Evolutionary conservation across 495 filamentous ascomycete genomes (phyloP), one percentile per base, ranked within the genome.

Genomic region (Trichoderma asperelloides): DNA sequence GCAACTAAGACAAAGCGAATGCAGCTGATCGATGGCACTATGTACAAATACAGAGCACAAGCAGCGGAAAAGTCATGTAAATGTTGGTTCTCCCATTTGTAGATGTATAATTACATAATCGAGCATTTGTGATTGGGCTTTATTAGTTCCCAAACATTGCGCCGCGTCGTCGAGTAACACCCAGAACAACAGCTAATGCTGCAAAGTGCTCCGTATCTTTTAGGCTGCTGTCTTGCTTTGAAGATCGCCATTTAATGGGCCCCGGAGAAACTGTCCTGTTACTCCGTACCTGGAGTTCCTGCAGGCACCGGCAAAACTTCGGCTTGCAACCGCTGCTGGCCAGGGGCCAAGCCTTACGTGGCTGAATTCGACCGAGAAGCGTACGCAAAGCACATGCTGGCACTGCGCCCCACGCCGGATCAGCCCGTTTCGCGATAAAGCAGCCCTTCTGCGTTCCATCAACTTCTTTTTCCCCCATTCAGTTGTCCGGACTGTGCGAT

Each of bases 311-410:
- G 55, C 27, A 60, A 30, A 60, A 60, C 55, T 16, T 11, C 55
- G 55, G 55, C 55, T 3, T 21, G 23, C 7, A 21, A 2, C 23
- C 15, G 18, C 18, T 21, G 12, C 1, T 13, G 9, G 23, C 55
- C 55, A 60, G 55, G 55, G 55, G 55, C 25, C 55, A 60, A 60
- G 55, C 55, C 55, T 60, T 60, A 60, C 55, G 55, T 60, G 55
- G 55, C 55, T 60, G 55, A 60, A 60, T 28, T 27, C n/a, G 9
- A 60, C 4, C 3, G 4, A 55, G n/a, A 55, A 18, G 41, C 41
- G 18, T 9, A 45, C 41, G 41, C 41, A 55, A 55, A 55, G 49
- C 49, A 55, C 49, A 60, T 60, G 55, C 55, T 60, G 55, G 23
- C 55, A 9, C 11, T 55, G 49, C 49, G 55, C 55, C 55, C 55